Conservation (phyloP, 202 grass and related monocot species). For the Panicum hallii region DNA sequence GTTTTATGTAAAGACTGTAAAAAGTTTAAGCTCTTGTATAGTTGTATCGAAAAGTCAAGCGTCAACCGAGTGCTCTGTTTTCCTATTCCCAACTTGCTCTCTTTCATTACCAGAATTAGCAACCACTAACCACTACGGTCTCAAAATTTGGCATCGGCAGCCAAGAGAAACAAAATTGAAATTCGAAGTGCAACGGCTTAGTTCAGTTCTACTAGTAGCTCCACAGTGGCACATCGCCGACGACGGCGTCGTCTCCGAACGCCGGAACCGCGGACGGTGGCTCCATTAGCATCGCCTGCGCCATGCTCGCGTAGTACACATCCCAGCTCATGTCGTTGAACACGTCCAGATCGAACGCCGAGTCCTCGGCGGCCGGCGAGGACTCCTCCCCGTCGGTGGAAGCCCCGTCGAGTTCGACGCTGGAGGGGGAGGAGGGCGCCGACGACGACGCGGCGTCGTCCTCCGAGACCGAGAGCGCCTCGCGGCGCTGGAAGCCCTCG, state of each 20-base stretch:
- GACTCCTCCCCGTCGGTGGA: background rate
- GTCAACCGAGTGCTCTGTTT: conserved; percentile 4
- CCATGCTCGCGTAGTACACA: conserved; percentile 74
- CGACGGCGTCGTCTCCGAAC: conserved; percentile 9
- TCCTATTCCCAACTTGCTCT: background rate
- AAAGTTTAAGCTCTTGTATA: too few relatives aligned
- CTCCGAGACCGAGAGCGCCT: background rate
- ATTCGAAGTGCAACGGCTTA: background rate
- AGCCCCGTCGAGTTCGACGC: background rate
- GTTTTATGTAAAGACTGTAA: background rate
- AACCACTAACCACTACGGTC: conserved; percentile 3
- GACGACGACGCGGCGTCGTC: background rate
- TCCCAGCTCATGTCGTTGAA: conserved; percentile 66
- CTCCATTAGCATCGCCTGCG: conserved; percentile 74
- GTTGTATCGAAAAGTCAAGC: background rate
- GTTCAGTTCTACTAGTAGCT: conserved; percentile 49
- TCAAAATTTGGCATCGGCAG: conserved; percentile 8
- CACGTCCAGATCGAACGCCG: conserved; percentile 43
- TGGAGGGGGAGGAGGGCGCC: background rate
- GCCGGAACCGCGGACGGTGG: conserved; percentile 37
- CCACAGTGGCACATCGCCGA: conserved; percentile 50
- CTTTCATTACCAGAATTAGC: conserved; percentile 35
- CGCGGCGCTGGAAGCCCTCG: conserved; percentile 25
- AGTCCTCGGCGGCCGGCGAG: background rate
- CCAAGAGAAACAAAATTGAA: background rate